Percentiles rank a stretch among this genome's conserved stretches.
phyloP scores from a whole-genome alignment of 1,284 basidiomycete genomes.

The Cerioporus squamosus region DNA sequence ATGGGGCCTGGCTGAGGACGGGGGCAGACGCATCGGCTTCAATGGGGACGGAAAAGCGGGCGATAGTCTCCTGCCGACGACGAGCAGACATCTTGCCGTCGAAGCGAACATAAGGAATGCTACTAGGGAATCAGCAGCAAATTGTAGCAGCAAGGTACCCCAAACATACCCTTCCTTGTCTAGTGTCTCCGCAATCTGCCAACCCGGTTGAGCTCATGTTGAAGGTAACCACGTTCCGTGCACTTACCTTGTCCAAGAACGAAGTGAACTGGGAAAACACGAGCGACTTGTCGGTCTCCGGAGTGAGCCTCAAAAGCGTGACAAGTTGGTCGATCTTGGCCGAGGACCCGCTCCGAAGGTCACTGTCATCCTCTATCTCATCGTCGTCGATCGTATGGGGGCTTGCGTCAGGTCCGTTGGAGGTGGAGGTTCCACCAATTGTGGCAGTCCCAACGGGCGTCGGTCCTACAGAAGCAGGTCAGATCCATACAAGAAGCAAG shows the following conservation, averaged over 20 bases:
- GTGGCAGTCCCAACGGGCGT: conserved; percentile 57
- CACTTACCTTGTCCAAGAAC: conserved; percentile 76
- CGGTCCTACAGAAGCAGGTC: conserved; percentile 62
- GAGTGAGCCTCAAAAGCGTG: conserved; percentile 71
- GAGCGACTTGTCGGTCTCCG: conserved; percentile 74
- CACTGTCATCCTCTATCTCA: conserved; percentile 44
- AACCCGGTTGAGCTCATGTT: neutral
- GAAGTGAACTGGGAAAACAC: conserved; percentile 89
- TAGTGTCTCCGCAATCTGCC: conserved; percentile 71
- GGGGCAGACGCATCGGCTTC: conserved; percentile 34
- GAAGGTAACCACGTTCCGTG: neutral
- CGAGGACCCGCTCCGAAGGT: conserved; percentile 60
- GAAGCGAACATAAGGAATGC: conserved; percentile 79
- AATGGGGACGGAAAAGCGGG: conserved; percentile 72
- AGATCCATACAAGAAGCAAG: neutral
- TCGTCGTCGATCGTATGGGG: conserved; percentile 42
- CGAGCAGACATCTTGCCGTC: conserved; percentile 84
- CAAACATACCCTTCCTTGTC: conserved; percentile 60
- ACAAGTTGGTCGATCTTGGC: conserved; percentile 85
- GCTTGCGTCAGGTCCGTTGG: conserved; percentile 69
- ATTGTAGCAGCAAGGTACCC: neutral
- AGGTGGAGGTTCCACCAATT: conserved; percentile 72
- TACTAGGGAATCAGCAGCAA: conserved; percentile 33
- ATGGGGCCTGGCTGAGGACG: neutral
- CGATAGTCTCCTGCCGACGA: conserved; percentile 77